These are phyloP conservation scores for Xenoacremonium recifei DNA, from an alignment of 2,329 filamentous ascomycete species.

Conservation along the genomic window DNA sequence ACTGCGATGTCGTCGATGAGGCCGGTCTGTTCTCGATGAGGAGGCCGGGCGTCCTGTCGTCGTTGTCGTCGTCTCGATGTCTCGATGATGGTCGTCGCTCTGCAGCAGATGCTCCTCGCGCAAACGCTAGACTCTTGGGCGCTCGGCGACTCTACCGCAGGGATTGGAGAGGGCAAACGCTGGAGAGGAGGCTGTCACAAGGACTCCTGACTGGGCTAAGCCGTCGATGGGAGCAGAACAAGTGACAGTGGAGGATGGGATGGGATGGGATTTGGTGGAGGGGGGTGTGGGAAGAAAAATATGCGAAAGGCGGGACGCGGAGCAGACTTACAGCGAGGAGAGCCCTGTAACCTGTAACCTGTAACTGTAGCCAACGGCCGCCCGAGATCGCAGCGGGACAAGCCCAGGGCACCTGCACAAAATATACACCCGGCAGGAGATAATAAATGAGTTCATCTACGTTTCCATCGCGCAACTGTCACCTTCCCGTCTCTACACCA, in stretches of 20 bases:
- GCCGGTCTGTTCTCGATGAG: background rate
- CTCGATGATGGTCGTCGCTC: no score
- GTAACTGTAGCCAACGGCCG: no score
- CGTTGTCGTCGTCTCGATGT: no score
- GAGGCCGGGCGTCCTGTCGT: background rate
- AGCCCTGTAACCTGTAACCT: no score
- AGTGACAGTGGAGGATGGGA: background rate
- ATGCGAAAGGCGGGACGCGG: conserved; percentile 5
- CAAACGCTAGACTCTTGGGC: conserved; percentile 19
- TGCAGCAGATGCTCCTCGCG: no score
- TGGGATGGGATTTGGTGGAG: conserved; percentile 13
- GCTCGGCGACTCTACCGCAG: conserved; percentile 18
- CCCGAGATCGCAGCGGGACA: conserved; percentile 1
- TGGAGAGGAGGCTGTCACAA: background rate
- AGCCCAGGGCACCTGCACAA: background rate
- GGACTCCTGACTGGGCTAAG: background rate
- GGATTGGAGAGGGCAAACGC: conserved; percentile 9
- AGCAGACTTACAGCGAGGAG: conserved; percentile 6
- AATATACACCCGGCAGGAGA: no score
- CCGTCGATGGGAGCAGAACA: background rate
- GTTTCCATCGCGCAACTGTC: no score
- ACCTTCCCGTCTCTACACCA: no score
- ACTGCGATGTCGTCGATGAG: background rate
- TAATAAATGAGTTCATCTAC: no score
- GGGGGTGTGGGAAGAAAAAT: conserved; percentile 16